Evolutionary conservation across 2,329 filamentous ascomycete genomes (phyloP).

Genomic region (Hymenoscyphus fructigenus): DNA sequence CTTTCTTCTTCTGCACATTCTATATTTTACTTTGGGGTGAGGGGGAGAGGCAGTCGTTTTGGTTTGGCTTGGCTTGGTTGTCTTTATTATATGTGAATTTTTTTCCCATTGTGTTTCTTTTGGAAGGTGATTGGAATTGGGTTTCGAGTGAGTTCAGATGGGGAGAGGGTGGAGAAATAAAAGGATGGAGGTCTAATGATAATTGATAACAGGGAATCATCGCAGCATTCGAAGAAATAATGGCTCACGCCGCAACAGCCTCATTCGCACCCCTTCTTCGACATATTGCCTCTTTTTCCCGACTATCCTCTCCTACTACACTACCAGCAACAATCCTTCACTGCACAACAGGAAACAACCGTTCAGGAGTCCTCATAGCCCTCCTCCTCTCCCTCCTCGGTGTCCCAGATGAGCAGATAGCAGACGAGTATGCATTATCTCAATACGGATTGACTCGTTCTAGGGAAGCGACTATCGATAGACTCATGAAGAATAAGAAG

Average conservation of each 20-base stretch:
- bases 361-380: conserved; percentile 68
- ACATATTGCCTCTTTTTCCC: conserved; percentile 34
- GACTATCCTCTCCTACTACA: conserved; percentile 6
- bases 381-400: conserved; percentile 63
- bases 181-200: not conserved
- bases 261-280: conserved; percentile 52
- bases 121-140: no score
- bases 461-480: conserved; percentile 48
- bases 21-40: no score
- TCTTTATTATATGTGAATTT: no score
- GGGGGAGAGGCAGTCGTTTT: no score
- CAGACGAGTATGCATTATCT: conserved; percentile 66
- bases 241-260: conserved; percentile 48
- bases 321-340: conserved; percentile 47
- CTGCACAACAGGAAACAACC: conserved; percentile 75
- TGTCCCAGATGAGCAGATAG: conserved; percentile 55
- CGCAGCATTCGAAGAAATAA: conserved; percentile 60
- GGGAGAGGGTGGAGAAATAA: not conserved
- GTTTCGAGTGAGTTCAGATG: no score
- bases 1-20: not conserved
- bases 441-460: conserved; percentile 54
- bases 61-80: no score
- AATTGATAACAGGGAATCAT: conserved; percentile 53
- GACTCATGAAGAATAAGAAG: conserved; percentile 25
- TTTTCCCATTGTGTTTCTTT: no score